Percentiles rank a stretch among this genome's conserved stretches.
These are phyloP conservation scores for Geotrichum aggregatum DNA, from an alignment of 1,139 yeast species.

Conservation along the genomic window DNA sequence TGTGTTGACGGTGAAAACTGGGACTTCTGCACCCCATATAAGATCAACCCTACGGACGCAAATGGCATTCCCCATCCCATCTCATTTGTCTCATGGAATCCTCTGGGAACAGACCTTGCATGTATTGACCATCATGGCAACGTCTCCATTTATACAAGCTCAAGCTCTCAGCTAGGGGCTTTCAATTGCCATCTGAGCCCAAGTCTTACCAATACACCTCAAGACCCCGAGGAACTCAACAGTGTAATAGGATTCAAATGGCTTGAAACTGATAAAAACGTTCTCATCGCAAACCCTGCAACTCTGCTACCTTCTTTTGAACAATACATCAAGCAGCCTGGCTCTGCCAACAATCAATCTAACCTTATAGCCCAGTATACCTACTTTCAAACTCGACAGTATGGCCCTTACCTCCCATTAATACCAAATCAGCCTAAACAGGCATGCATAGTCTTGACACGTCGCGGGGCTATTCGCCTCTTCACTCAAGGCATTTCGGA, in stretches of 20 bases:
- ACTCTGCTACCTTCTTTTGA: constrained; percentile 14
- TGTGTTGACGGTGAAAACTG: constrained; percentile 61
- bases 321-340: constrained; percentile 10
- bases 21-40: constrained; percentile 58
- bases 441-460: constrained; percentile 64
- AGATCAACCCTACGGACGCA: constrained; percentile 26
- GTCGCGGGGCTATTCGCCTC: constrained; percentile 54
- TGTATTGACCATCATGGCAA: constrained; percentile 43
- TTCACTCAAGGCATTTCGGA: constrained; percentile 34
- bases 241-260: constrained; percentile 56
- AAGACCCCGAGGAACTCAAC: constrained; percentile 30
- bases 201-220: constrained; percentile 22
- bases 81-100: constrained; percentile 43
- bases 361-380: constrained; percentile 20
- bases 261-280: constrained; percentile 66
- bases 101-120: constrained; percentile 43
- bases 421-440: constrained; percentile 49
- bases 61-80: constrained; percentile 30
- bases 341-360: constrained; percentile 11
- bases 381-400: constrained; percentile 56
- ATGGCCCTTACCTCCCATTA: constrained; percentile 66
- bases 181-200: constrained; percentile 30
- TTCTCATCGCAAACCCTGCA: constrained; percentile 32
- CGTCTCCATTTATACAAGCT: constrained; percentile 36
- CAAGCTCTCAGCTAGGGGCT: constrained; percentile 26